These are phyloP conservation scores for Lodderomyces elongisporus DNA, from an alignment of 1,139 yeast species.

Conservation along the genomic window DNA sequence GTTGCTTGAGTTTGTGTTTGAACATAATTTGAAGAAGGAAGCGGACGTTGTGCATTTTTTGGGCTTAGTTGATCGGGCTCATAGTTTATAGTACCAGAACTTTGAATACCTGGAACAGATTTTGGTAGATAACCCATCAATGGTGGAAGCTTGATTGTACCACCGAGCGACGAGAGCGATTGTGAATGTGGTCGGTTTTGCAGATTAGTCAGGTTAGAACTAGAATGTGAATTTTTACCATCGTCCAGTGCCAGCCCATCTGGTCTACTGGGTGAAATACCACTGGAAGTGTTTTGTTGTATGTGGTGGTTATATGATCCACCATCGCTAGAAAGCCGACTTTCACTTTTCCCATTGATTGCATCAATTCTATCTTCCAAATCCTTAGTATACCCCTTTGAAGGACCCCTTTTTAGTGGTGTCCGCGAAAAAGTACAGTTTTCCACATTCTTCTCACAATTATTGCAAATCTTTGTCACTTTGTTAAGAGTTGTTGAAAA, in stretches of 20 bases:
- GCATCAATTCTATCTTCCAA: slow-evolving; percentile 28
- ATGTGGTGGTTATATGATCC: slow-evolving; percentile 3
- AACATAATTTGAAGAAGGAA: too few relatives aligned
- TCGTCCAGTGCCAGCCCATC: neutral
- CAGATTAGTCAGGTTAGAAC: too few relatives aligned
- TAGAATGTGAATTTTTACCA: neutral
- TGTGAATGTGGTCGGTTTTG: slow-evolving; percentile 9
- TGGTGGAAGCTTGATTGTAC: slow-evolving; percentile 5
- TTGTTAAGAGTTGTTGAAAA: slow-evolving; percentile 37
- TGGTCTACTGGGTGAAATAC: too few relatives aligned
- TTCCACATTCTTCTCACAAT: slow-evolving; percentile 51
- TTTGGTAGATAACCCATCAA: slow-evolving; percentile 1
- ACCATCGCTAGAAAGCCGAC: neutral
- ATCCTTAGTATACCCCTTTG: slow-evolving; percentile 58
- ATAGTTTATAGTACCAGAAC: too few relatives aligned
- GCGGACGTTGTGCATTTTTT: neutral
- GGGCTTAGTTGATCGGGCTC: slow-evolving; percentile 12
- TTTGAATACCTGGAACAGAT: too few relatives aligned
- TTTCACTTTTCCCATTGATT: neutral
- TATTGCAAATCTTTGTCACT: slow-evolving; percentile 49
- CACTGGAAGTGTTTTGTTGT: slow-evolving; percentile 3
- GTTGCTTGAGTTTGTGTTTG: slow-evolving; percentile 11
- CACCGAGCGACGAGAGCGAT: slow-evolving; percentile 1
- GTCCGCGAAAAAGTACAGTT: slow-evolving; percentile 60
- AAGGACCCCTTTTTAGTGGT: slow-evolving; percentile 73